Percentiles rank a stretch among this genome's conserved stretches.
These are phyloP conservation scores for Dioscorea dumetorum DNA, from an alignment of 106 monocot genomes.

Conservation along the genomic window DNA sequence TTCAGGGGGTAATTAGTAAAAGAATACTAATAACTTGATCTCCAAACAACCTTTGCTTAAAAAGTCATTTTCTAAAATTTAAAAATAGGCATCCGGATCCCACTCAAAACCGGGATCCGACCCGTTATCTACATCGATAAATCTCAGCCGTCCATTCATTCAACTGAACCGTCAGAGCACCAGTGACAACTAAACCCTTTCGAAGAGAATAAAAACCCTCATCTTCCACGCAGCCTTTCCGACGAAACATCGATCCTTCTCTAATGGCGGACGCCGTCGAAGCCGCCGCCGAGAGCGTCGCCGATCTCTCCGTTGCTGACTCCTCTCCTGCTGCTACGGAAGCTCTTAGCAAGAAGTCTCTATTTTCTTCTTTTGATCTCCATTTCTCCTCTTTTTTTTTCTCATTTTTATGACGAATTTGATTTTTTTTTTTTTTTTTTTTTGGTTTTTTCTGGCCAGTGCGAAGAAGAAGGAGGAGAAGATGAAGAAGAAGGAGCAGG, in stretches of 20 bases:
- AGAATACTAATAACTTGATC: too few relatives aligned
- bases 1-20: too few relatives aligned
- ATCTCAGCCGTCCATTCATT: too few relatives aligned
- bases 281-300: slow-evolving; percentile 16
- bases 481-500: slow-evolving; percentile 59
- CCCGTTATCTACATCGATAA: too few relatives aligned
- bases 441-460: slow-evolving; percentile 3
- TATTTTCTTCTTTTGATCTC: not conserved
- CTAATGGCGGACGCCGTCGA: slow-evolving; percentile 32
- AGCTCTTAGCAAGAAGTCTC: slow-evolving; percentile 47
- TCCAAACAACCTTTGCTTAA: too few relatives aligned
- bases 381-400: not conserved
- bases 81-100: too few relatives aligned
- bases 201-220: too few relatives aligned
- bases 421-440: not conserved
- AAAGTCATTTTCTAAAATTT: too few relatives aligned
- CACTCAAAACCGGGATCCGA: too few relatives aligned
- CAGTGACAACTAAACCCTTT: too few relatives aligned
- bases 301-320: slow-evolving; percentile 24
- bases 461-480: slow-evolving; percentile 51
- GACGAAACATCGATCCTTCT: too few relatives aligned
- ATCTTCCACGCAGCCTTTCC: not conserved
- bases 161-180: too few relatives aligned
- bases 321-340: not conserved
- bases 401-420: not conserved